Evolutionary conservation across 139 green algal genomes (phyloP).

Genomic region (Tetradesmus obliquus): DNA sequence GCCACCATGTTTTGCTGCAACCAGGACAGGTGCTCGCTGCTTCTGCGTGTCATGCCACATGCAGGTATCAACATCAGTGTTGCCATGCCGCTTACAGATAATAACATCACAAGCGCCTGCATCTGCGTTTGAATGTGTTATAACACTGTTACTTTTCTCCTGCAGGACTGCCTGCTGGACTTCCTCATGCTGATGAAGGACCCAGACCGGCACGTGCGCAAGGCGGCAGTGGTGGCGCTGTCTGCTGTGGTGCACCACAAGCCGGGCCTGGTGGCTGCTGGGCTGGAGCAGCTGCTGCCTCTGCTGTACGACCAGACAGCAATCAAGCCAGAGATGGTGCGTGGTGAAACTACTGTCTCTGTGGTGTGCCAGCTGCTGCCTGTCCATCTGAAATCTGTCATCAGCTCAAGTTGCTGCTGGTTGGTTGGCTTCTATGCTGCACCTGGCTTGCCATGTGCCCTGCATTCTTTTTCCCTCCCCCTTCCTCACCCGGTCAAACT

Average conservation of each 20-base stretch:
- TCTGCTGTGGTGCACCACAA: slow-evolving; percentile 61
- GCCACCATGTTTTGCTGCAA: too few species aligned
- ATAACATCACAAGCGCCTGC: too few species aligned
- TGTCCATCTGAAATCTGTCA: too few species aligned
- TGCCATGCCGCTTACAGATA: too few species aligned
- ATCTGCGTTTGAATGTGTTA: too few species aligned
- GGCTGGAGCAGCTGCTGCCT: slow-evolving; percentile 80
- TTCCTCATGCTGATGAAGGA: slow-evolving; percentile 81
- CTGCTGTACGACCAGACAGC: slow-evolving; percentile 89
- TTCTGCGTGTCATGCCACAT: too few species aligned
- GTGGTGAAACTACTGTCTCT: not conserved
- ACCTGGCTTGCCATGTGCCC: too few species aligned
- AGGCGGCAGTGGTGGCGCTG: slow-evolving; percentile 83
- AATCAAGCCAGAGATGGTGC: slow-evolving; percentile 70
- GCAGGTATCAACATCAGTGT: too few species aligned
- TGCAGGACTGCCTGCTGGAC: slow-evolving; percentile 49
- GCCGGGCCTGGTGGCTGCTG: slow-evolving; percentile 64
- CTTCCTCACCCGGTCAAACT: not conserved
- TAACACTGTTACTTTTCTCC: not conserved
- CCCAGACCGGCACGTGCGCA: slow-evolving; percentile 79
- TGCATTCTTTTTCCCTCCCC: too few species aligned
- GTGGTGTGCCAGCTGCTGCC: not conserved
- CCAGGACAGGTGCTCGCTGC: too few species aligned
- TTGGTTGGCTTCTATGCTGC: too few species aligned
- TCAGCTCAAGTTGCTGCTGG: too few species aligned